Evolutionary conservation across 495 filamentous ascomycete species (phyloP).

Genomic region (Daldinia grandis): DNA sequence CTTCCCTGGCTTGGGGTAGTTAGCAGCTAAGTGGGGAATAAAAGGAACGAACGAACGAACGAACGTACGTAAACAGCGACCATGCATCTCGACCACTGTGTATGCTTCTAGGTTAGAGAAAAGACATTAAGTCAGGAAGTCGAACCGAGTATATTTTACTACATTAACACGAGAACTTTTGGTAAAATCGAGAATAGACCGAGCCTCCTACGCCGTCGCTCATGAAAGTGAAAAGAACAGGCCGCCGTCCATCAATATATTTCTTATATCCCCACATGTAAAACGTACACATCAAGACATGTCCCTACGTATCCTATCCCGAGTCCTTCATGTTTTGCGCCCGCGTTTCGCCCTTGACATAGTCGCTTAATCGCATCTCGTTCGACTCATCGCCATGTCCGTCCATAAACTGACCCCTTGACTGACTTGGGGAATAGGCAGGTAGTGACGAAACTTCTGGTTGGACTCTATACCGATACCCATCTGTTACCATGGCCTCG

Average conservation of each 20-base stretch:
- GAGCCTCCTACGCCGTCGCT: conserved; percentile 33
- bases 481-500: conserved; percentile 50
- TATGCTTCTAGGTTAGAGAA: too few relatives aligned
- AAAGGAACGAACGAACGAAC: too few relatives aligned
- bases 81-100: background rate
- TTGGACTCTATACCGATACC: conserved; percentile 38
- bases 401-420: conserved; percentile 43
- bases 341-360: conserved; percentile 51
- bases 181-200: background rate
- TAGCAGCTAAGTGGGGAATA: conserved; percentile 22
- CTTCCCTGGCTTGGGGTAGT: conserved; percentile 10
- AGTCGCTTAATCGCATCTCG: conserved; percentile 51
- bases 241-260: conserved; percentile 2
- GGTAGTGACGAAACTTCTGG: conserved; percentile 37
- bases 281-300: background rate
- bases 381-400: conserved; percentile 50
- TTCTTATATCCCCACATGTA: background rate
- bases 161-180: background rate
- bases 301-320: conserved; percentile 26
- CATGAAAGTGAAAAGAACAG: conserved; percentile 11
- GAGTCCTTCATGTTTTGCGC: conserved; percentile 52
- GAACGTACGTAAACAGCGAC: background rate
- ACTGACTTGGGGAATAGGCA: conserved; percentile 33
- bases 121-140: background rate
- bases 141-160: too few relatives aligned